Conservation (phyloP, 768 basidiomycete genomes). For the Sarcomyxa edulis region DNA sequence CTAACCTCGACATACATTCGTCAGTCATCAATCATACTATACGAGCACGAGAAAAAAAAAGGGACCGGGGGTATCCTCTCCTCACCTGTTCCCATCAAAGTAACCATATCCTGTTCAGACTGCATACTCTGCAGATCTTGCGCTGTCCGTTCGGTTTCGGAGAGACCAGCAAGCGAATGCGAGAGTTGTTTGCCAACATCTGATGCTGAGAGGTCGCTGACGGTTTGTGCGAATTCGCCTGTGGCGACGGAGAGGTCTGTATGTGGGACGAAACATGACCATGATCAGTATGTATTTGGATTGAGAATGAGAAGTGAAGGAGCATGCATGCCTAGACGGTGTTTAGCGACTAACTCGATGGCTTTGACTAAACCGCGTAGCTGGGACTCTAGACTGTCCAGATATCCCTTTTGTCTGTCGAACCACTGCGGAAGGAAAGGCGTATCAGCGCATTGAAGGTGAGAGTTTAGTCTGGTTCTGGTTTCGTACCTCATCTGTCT, state of each 20-base stretch:
- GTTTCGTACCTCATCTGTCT: constrained; percentile 72
- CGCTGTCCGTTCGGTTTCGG: constrained; percentile 67
- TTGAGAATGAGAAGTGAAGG: background rate
- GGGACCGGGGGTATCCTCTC: background rate
- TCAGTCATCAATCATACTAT: constrained; percentile 11
- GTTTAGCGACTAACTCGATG: constrained; percentile 80
- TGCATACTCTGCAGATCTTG: constrained; percentile 73
- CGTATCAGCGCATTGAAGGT: background rate
- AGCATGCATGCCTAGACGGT: constrained; percentile 56
- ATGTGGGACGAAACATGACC: too few relatives aligned
- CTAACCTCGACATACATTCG: too few relatives aligned
- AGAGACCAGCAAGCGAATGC: constrained; percentile 61
- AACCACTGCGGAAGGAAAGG: constrained; percentile 66
- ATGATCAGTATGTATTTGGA: background rate
- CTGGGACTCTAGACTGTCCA: constrained; percentile 89
- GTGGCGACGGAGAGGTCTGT: constrained; percentile 68
- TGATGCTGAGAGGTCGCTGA: constrained; percentile 65
- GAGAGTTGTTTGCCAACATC: constrained; percentile 75
- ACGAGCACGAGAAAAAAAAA: background rate
- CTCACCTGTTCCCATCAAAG: constrained; percentile 71
- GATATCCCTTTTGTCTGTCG: constrained; percentile 75
- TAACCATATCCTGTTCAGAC: constrained; percentile 77
- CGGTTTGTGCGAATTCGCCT: constrained; percentile 75
- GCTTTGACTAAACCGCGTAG: constrained; percentile 82
- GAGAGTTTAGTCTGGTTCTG: background rate